A percentile compares a stretch with the other conserved stretches of the same genome.
Evolutionary conservation across 108 stramenopile genomes (phyloP).

Genomic region (Skeletonema potamos): DNA sequence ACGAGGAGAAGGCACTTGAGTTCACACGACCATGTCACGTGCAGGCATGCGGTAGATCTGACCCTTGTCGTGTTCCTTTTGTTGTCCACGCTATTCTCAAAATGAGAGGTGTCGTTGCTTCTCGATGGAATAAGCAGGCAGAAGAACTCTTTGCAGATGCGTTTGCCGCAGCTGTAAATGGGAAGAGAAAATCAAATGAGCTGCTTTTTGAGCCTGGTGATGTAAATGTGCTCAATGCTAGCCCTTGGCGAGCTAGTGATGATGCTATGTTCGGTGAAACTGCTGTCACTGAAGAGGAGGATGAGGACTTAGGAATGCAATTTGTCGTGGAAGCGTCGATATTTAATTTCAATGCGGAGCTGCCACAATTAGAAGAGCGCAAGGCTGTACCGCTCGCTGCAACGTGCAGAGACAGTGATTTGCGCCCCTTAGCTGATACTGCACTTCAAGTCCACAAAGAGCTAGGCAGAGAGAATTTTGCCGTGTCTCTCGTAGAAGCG

Average conservation of each 20-base stretch:
- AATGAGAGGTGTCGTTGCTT: constrained; percentile 46
- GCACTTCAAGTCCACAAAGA: constrained; percentile 32
- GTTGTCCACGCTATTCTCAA: constrained; percentile 71
- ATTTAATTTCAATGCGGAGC: constrained; percentile 33
- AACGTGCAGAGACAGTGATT: constrained; percentile 34
- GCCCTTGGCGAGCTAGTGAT: constrained; percentile 45
- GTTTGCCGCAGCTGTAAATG: constrained; percentile 27
- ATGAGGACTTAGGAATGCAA: constrained; percentile 47
- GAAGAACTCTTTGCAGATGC: constrained; percentile 42
- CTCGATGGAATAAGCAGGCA: constrained; percentile 38
- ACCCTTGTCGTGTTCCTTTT: constrained; percentile 75
- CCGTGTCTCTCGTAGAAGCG: constrained; percentile 15
- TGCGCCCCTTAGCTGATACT: constrained; percentile 26
- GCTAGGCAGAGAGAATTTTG: constrained; percentile 27
- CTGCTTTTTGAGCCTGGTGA: constrained; percentile 35
- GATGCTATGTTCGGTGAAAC: constrained; percentile 29
- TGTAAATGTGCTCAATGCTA: constrained; percentile 35
- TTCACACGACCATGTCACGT: constrained; percentile 65
- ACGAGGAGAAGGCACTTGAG: constrained; percentile 52
- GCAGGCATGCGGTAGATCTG: constrained; percentile 65
- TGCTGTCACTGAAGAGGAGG: constrained; percentile 13
- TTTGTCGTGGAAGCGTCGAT: constrained; percentile 43
- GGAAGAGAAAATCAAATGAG: constrained; percentile 2
- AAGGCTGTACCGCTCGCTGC: constrained; percentile 6
- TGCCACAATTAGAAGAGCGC: constrained; percentile 1